Evolutionary conservation across 176 grass and related monocot genomes (phyloP), one percentile per base, ranked within the genome.

Genomic region (Cenchrus americanus): DNA sequence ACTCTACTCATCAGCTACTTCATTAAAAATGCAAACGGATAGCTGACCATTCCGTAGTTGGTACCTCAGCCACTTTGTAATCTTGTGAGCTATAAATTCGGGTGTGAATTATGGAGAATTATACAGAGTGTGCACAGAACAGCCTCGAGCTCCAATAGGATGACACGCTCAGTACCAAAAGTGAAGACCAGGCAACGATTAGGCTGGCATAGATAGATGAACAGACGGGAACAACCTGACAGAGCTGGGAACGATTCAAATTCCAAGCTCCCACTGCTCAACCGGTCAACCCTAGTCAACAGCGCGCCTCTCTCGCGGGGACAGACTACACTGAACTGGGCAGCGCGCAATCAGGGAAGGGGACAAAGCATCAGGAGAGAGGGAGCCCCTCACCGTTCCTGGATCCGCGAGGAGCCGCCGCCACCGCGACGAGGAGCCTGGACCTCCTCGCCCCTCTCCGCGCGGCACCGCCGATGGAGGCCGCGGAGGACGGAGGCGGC

Each of bases 311-410:
- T 11, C 22, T 13, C 22, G 69, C 52, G 46, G 52, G 0, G 0
- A 57, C 17, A 37, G 34, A 37, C 34, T 4, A 37, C 34, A 58
- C 63, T n/a, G 46, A 12, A 58, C 63, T n/a, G 46, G 21, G 48
- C 48, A 32, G 48, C 48, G 71, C 15, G 71, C 71, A 73, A 53
- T 53, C 24, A 53, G 47, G 14, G 49, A 11, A 14, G 4, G 3
- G 8, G 23, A 43, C 6, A 15, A 65, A 14, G 58, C 55, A 49
- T 4, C 62, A 59, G 48, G 13, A 23, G 24, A 51, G 22, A 22
- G 46, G 50, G 14, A 3, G 14, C 27, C 41, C 52, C 89, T 90
- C 84, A 90, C 89, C 89, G 26, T 84, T 69, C 53, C 80, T 53
- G 76, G 89, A 76, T 75, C 89, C 89, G 54, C 68, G 80, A 22